phyloP scores from a whole-genome alignment of 2,329 filamentous ascomycete species.

The Myotisia sp. region DNA sequence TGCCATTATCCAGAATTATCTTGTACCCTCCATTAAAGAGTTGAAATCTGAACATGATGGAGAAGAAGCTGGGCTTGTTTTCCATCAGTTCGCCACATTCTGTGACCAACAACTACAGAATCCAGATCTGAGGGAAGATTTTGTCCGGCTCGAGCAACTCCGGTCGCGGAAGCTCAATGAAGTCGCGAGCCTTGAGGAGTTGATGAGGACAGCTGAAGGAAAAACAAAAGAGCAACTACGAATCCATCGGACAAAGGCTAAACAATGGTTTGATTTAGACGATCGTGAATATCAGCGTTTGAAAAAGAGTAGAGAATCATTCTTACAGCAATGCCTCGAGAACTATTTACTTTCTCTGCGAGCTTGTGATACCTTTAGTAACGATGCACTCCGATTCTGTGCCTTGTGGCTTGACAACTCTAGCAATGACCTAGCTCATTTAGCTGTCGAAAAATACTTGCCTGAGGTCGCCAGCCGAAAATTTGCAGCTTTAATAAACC shows the following conservation, averaged over 20 bases:
- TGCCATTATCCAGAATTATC: slow-evolving; percentile 71
- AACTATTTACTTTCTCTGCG: slow-evolving; percentile 79
- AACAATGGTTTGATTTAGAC: slow-evolving; percentile 80
- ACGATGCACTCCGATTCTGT: slow-evolving; percentile 80
- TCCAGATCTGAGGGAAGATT: slow-evolving; percentile 68
- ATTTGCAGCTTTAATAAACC: slow-evolving; percentile 86
- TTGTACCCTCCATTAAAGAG: slow-evolving; percentile 70
- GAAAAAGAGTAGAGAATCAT: slow-evolving; percentile 60
- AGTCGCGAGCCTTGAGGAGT: slow-evolving; percentile 54
- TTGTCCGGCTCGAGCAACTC: slow-evolving; percentile 64
- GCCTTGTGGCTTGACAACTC: slow-evolving; percentile 87
- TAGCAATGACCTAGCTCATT: slow-evolving; percentile 60
- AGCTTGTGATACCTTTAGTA: slow-evolving; percentile 77
- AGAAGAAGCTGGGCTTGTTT: slow-evolving; percentile 69
- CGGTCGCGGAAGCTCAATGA: slow-evolving; percentile 70
- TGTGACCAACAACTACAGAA: slow-evolving; percentile 91
- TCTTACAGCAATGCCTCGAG: slow-evolving; percentile 76
- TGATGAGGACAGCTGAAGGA: slow-evolving; percentile 37
- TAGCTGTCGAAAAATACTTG: slow-evolving; percentile 57
- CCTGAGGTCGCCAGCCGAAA: slow-evolving; percentile 71
- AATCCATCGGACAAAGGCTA: slow-evolving; percentile 55
- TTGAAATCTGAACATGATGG: slow-evolving; percentile 55
- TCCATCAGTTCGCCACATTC: slow-evolving; percentile 87
- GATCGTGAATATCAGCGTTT: slow-evolving; percentile 72
- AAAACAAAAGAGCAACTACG: slow-evolving; percentile 44